Evolutionary conservation across 192 early-diverging fungal species (phyloP).

Genomic region (Rhizophlyctis rosea): DNA sequence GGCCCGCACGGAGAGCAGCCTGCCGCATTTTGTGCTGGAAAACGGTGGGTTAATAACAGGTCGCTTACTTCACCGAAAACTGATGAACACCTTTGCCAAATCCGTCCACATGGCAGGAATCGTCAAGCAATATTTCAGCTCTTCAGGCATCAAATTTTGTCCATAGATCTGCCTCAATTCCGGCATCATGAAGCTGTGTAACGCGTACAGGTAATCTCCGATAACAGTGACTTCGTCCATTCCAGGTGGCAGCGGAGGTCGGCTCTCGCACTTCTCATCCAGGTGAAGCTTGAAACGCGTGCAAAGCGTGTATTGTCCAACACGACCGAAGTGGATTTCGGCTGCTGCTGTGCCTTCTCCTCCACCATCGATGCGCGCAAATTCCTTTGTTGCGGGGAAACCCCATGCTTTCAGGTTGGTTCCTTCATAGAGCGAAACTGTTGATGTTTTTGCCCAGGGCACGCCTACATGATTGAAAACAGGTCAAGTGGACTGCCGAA

Average conservation of each 20-base stretch:
- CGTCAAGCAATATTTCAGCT: neutral
- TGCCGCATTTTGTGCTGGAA: neutral
- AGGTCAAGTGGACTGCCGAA: neutral
- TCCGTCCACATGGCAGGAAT: constrained; percentile 1
- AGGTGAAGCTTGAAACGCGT: neutral
- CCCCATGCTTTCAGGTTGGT: neutral
- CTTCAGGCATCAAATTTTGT: neutral
- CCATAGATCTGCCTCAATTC: neutral
- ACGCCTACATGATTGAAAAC: neutral
- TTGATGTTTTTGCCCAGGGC: neutral
- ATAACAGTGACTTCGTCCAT: neutral
- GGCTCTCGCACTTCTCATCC: neutral
- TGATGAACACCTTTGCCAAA: neutral
- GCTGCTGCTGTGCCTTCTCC: neutral
- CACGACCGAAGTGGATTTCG: neutral
- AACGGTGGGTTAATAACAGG: neutral
- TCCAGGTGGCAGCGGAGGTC: neutral
- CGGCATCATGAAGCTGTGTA: neutral
- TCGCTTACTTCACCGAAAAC: neutral
- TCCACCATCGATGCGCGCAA: neutral
- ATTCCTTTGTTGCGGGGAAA: neutral
- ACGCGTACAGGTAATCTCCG: neutral
- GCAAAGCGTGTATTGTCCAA: neutral
- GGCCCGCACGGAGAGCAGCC: neutral
- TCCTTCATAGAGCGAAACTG: neutral